A percentile compares a stretch with the other conserved stretches of the same genome.
Evolutionary conservation across 495 filamentous ascomycete genomes (phyloP).

Genomic region (Xylaria venustula): DNA sequence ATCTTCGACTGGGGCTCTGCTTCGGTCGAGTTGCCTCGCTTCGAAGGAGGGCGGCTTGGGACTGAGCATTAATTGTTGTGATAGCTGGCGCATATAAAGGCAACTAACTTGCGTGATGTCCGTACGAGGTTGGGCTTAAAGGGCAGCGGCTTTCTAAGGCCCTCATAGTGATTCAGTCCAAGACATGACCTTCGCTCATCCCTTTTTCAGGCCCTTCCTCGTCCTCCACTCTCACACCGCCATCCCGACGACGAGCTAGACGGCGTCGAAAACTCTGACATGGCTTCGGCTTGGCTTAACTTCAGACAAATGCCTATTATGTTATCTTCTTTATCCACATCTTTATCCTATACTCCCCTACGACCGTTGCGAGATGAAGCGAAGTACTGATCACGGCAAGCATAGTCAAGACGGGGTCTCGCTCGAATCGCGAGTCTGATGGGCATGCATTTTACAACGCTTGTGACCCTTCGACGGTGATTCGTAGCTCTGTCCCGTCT

Average conservation of each 20-base stretch:
- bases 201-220: background rate
- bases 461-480: too few relatives aligned
- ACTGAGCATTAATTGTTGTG: too few relatives aligned
- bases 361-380: background rate
- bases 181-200: background rate
- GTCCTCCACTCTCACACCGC: constrained; percentile 6
- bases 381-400: background rate
- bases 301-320: background rate
- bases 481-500: background rate
- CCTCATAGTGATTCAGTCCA: background rate
- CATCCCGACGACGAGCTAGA: constrained; percentile 2
- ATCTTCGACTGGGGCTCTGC: too few relatives aligned
- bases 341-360: background rate
- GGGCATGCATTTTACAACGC: too few relatives aligned
- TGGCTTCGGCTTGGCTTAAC: background rate
- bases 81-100: too few relatives aligned
- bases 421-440: too few relatives aligned
- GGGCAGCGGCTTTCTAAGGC: background rate
- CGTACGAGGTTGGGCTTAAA: background rate
- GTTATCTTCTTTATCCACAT: background rate
- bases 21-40: too few relatives aligned
- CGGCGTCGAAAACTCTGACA: constrained; percentile 1
- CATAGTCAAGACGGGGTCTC: too few relatives aligned
- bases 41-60: too few relatives aligned
- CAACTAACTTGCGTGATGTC: too few relatives aligned